Percentiles rank a stretch among this genome's conserved stretches.
Evolutionary conservation across 345 rosid species (phyloP).

Genomic region (Eucalyptus marginata): DNA sequence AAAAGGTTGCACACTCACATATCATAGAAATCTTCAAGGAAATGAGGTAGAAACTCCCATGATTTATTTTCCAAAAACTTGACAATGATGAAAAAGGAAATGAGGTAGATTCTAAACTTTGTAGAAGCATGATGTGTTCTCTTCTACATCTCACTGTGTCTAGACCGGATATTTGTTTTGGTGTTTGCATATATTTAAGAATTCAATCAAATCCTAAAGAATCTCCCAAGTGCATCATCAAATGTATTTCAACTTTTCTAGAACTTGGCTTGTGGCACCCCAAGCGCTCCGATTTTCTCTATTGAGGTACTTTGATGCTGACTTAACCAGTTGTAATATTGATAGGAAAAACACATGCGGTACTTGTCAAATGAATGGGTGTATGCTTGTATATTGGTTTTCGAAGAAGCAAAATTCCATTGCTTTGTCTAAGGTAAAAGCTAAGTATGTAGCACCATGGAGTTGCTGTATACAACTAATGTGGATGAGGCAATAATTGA

Average conservation of each 20-base stretch:
- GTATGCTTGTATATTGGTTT: not conserved
- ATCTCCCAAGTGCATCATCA: not conserved
- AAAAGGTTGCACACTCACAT: not conserved
- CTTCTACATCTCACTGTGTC: not conserved
- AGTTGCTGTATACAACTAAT: not conserved
- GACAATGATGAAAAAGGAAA: not conserved
- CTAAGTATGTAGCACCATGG: not conserved
- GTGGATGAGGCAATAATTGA: too few species aligned
- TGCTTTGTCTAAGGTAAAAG: rapidly evolving
- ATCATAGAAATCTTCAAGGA: not conserved
- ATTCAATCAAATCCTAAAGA: not conserved
- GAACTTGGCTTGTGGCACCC: not conserved
- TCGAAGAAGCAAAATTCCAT: rapidly evolving
- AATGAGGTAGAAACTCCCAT: rapidly evolving
- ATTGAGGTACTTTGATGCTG: not conserved
- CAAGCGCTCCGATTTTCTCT: not conserved
- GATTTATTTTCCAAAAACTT: not conserved
- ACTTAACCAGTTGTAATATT: not conserved
- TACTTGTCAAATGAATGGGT: not conserved
- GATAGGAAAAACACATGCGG: not conserved
- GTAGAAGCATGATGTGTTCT: not conserved
- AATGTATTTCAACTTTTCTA: not conserved
- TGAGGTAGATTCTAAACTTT: not conserved
- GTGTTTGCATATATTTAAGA: not conserved
- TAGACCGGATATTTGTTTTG: not conserved